Conservation (phyloP, 331 rosid species). For the Malus hybrid region DNA sequence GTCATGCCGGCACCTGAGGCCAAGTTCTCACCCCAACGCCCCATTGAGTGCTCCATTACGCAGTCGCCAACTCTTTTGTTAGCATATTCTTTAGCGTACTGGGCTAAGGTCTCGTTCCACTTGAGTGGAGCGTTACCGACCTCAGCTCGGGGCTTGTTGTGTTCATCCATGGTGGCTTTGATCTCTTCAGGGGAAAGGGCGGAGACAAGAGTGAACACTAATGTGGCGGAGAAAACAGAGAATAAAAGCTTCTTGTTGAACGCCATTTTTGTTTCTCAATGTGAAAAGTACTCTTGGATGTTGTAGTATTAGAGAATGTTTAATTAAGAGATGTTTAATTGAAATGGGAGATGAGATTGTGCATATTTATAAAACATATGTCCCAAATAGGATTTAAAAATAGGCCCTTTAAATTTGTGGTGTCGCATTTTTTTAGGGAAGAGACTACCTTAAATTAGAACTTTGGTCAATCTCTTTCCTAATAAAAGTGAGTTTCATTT, state of each 20-base stretch:
- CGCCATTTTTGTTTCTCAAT: background rate
- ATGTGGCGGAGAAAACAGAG: background rate
- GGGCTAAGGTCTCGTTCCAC: conserved; percentile 8
- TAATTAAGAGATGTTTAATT: background rate
- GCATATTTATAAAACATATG: background rate
- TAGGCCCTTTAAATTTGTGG: background rate
- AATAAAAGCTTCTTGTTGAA: background rate
- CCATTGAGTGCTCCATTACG: conserved; percentile 12
- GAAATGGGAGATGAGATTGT: background rate
- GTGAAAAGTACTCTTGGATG: background rate
- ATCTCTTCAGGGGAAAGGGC: background rate
- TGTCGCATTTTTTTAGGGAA: background rate
- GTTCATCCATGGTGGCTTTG: conserved; percentile 5
- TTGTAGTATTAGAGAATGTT: background rate
- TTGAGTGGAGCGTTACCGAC: background rate
- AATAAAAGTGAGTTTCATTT: too few species aligned
- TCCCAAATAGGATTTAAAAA: too few species aligned
- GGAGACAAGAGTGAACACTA: background rate
- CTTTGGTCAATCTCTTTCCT: too few species aligned
- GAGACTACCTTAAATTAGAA: background rate
- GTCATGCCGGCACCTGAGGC: background rate
- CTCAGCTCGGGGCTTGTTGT: conserved; percentile 7
- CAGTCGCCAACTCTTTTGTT: background rate
- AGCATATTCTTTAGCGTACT: conserved; percentile 15
- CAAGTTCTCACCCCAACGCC: conserved; percentile 17